These are phyloP conservation scores for Saccharum officinarum DNA, from an alignment of 176 grass and related monocot genomes.

Conservation along the genomic window DNA sequence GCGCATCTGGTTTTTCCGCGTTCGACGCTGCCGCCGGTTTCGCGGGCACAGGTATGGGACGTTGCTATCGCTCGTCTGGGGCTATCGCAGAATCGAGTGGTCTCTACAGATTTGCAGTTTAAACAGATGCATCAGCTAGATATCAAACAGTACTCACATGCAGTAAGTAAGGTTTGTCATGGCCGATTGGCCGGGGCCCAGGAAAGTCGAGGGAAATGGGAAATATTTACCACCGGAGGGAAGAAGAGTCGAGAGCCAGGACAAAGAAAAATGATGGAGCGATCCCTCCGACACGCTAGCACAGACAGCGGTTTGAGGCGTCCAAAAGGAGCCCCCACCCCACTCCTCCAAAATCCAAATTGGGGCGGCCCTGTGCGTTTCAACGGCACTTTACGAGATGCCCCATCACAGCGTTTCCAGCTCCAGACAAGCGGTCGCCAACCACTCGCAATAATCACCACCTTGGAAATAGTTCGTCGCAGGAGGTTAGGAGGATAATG, in stretches of 20 bases:
- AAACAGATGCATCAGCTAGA: background rate
- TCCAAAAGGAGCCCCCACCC: background rate
- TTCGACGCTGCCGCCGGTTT: conserved; percentile 5
- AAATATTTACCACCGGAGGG: background rate
- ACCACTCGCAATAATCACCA: conserved; percentile 8
- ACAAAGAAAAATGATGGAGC: background rate
- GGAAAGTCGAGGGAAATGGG: background rate
- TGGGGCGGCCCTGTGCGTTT: background rate
- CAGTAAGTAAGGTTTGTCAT: no score
- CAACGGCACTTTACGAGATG: background rate
- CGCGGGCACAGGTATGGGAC: background rate
- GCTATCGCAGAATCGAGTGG: background rate
- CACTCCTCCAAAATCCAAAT: background rate
- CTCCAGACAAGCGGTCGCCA: no score
- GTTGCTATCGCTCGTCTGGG: background rate
- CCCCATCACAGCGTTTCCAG: no score
- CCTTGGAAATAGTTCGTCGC: background rate
- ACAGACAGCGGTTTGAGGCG: conserved; percentile 33
- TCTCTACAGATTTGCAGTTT: background rate
- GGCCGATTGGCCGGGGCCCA: no score
- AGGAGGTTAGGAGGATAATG: background rate
- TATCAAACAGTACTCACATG: background rate
- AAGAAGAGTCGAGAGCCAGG: background rate
- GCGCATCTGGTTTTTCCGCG: background rate
- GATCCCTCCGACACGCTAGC: conserved; percentile 10